Percentiles rank a stretch among this genome's conserved stretches.
Evolutionary conservation across 2,329 filamentous ascomycete genomes (phyloP).

Genomic region (Tolypocladium nubicola): DNA sequence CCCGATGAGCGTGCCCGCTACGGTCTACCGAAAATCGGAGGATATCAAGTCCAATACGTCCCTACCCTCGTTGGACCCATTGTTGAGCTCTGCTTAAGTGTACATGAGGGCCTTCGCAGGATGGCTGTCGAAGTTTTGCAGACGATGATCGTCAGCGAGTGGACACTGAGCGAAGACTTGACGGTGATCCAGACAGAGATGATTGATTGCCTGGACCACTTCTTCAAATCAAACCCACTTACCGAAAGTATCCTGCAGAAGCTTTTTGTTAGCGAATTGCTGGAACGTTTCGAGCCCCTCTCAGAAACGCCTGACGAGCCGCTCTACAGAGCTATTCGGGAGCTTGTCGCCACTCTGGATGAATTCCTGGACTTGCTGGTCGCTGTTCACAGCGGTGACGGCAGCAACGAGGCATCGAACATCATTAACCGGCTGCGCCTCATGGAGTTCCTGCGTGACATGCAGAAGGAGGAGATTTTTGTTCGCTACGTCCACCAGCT

Average conservation of each 20-base stretch:
- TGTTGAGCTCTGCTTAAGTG: constrained; percentile 86
- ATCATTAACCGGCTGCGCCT: constrained; percentile 82
- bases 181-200: constrained; percentile 90
- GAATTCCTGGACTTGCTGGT: constrained; percentile 86
- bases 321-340: constrained; percentile 64
- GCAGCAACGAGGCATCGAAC: constrained; percentile 62
- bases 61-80: constrained; percentile 84
- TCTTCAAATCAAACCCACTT: constrained; percentile 82
- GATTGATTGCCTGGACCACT: constrained; percentile 81
- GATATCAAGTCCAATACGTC: constrained; percentile 97
- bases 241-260: constrained; percentile 88
- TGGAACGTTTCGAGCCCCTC: constrained; percentile 68
- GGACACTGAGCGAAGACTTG: constrained; percentile 88
- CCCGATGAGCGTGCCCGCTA: constrained; percentile 69
- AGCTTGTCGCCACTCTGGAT: constrained; percentile 75
- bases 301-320: constrained; percentile 57
- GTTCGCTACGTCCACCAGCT: constrained; percentile 92
- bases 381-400: constrained; percentile 72
- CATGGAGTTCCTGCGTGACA: constrained; percentile 94
- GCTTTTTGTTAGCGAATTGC: constrained; percentile 77
- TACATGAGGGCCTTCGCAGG: constrained; percentile 79
- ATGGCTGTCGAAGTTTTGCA: constrained; percentile 91
- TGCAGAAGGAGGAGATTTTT: constrained; percentile 96
- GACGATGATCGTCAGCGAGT: constrained; percentile 98
- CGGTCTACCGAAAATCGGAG: constrained; percentile 74